A percentile compares a stretch with the other conserved stretches of the same genome.
Conservation (phyloP, 176 grass and related monocot genomes). For the Tuctoria greenei region DNA sequence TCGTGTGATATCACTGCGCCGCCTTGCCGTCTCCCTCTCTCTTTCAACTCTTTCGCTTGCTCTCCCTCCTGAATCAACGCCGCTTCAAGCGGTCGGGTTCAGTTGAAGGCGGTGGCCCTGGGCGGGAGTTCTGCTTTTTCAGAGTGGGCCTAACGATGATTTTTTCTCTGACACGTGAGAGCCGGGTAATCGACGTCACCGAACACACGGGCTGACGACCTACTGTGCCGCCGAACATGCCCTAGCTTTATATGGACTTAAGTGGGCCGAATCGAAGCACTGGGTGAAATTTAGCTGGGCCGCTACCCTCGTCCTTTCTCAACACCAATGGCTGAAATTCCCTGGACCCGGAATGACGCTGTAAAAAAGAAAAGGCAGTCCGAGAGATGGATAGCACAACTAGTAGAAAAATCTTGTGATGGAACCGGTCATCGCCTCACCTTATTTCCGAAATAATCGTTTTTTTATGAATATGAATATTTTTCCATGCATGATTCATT, state of each 20-base stretch:
- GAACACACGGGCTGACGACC: not conserved
- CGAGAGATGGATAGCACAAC: too few relatives aligned
- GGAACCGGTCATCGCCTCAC: too few relatives aligned
- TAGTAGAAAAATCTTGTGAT: too few relatives aligned
- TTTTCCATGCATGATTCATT: too few relatives aligned
- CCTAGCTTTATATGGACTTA: not conserved
- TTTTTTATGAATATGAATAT: too few relatives aligned
- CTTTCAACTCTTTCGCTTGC: not conserved
- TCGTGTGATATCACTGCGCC: not conserved
- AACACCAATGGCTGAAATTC: too few relatives aligned
- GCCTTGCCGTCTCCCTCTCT: not conserved
- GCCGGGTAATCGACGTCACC: not conserved
- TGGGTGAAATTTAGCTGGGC: too few relatives aligned
- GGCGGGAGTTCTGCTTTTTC: constrained; percentile 15
- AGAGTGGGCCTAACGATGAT: not conserved
- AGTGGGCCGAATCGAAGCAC: not conserved
- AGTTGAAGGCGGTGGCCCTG: constrained; percentile 16
- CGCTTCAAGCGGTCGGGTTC: not conserved
- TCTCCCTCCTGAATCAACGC: not conserved
- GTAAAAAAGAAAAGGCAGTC: too few relatives aligned
- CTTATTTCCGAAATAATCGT: too few relatives aligned
- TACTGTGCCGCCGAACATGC: not conserved
- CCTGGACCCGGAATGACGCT: too few relatives aligned
- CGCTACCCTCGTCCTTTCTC: too few relatives aligned
- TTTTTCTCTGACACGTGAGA: not conserved